Base-by-base conservation (phyloP, 352 stramenopile genomes). In the Thraustochytrium sp. region DNA sequence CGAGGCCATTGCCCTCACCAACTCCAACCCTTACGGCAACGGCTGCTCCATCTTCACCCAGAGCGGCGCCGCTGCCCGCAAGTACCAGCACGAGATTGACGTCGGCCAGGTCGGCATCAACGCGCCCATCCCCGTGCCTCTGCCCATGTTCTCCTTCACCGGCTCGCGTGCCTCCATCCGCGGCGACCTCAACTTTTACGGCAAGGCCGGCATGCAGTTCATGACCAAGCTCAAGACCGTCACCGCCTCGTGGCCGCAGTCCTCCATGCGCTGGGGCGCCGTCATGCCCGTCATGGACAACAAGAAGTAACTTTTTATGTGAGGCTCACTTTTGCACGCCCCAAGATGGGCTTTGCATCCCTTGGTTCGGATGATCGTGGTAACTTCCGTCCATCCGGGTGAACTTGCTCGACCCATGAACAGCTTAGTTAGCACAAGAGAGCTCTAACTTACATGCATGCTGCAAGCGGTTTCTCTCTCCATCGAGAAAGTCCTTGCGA, bases 171-270 rank as follows among this genome's bases (percentile, higher is more conserved):
- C 85, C 34, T 98, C 92, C 62, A 98, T 99, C 87, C 89, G 91
- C 36, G 96, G 96, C 5, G 96, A 98, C 89, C 82, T 98, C 44
- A 97, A 99, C 88, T 98, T 99, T 88, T 98, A 98, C 87, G 94
- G 94, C 86, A 96, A 98, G 85, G 89, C 94, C 42, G 96, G 95
- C 48, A 92, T 98, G 62, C 92, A 97, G 85, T 99, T 99, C 84
- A 98, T 97, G 89, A 99, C 96, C 72, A 94, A 98, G 88, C 91
- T 95, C 80, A 99, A 99, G 90, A 98, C 96, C 36, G 93, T 99
- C 75, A 99, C 95, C 18, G 93, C 91, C 54, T 94, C 97, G 84
- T 99, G 96, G 96, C 92, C 97, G 36, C 95, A 95, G 87, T 90
- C 93, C 84, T 88, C 91, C 78, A 94, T 92, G 46, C 90, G 96